Evolutionary conservation across 164 flowering plant genomes (phyloP).

Genomic region (Nelumbo lutea): DNA sequence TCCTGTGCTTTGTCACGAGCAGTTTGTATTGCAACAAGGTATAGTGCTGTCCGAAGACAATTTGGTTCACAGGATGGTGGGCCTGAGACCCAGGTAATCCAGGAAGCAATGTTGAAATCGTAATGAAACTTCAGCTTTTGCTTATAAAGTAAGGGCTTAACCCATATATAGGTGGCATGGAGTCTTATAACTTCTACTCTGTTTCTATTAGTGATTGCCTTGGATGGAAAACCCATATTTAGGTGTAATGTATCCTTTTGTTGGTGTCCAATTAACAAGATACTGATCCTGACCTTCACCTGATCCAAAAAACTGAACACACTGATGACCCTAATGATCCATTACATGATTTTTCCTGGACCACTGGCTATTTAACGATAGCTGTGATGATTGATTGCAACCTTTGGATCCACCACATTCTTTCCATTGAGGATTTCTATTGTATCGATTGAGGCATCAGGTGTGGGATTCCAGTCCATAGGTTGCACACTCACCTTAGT

Average conservation of each 20-base stretch:
- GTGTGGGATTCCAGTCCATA: too few species aligned
- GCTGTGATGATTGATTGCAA: too few species aligned
- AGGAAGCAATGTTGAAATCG: background rate
- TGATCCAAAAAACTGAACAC: background rate
- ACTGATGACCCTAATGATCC: background rate
- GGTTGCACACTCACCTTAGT: too few species aligned
- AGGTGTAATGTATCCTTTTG: background rate
- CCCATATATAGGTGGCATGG: background rate
- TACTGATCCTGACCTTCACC: background rate
- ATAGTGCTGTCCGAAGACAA: slow-evolving; percentile 95
- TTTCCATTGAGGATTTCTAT: too few species aligned
- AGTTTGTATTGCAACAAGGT: slow-evolving; percentile 91
- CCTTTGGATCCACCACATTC: too few species aligned
- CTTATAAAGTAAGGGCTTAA: background rate
- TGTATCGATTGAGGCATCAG: too few species aligned
- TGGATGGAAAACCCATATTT: background rate
- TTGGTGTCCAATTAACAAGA: background rate
- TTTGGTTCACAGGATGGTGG: slow-evolving; percentile 92
- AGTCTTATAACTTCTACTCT: background rate
- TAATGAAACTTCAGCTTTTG: background rate
- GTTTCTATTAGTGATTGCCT: background rate
- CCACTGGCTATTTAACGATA: background rate
- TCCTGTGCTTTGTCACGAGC: slow-evolving; percentile 85
- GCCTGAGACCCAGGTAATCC: slow-evolving; percentile 81
- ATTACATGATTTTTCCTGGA: background rate